Base-by-base conservation (phyloP, 805 yeast species). In the Cyberlindnera samutprakarnensis region DNA sequence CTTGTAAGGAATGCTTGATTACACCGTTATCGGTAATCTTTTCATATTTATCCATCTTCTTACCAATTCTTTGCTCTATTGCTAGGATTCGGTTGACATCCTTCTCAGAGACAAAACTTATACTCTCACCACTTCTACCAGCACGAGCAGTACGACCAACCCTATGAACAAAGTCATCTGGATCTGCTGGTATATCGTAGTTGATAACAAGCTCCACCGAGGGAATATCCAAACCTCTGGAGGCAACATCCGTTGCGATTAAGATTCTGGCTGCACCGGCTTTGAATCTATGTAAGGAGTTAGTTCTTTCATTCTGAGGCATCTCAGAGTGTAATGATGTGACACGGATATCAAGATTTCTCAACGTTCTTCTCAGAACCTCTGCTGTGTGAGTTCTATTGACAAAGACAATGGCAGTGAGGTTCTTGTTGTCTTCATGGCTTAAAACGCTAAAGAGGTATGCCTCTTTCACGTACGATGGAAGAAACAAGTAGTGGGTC, bases 81-180 rank as follows among this genome's bases (percentile, higher is more conserved):
- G 90, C 78, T 39, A 81, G 71, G 6, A 92, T 70, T 47, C 97
- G 69, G 17, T 66, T 69, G 11, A 92, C 78, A 53, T 90, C 98
- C 37, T 80, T 75, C 47, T 88, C 95, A 1, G 94, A 75, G 4
- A 92, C 81, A 37, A 92, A 68, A 11, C 92, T 74, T 1, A 92
- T 64, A 6, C 94, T 72, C 41, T 76, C 85, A 61, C 98, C 98
- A 31, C 64, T 61, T 46, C 94, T 70, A 2, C 97, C 97, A 3
- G 97, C 97, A 71, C 98, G 82, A 8, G 97, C 98, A 10, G 98
- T 90, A 74, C 98, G 84, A 64, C 98, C 98, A 9, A 90, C 95
- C 57, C 98, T 69, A 60, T 92, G 98, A 33, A 92, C 87, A 49
- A 85, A 92, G 42, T 92, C 96, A 51, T 92, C 96, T 4, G 97